Base-by-base conservation (phyloP, 2,329 filamentous ascomycete species). In the Botryotinia globosa region DNA sequence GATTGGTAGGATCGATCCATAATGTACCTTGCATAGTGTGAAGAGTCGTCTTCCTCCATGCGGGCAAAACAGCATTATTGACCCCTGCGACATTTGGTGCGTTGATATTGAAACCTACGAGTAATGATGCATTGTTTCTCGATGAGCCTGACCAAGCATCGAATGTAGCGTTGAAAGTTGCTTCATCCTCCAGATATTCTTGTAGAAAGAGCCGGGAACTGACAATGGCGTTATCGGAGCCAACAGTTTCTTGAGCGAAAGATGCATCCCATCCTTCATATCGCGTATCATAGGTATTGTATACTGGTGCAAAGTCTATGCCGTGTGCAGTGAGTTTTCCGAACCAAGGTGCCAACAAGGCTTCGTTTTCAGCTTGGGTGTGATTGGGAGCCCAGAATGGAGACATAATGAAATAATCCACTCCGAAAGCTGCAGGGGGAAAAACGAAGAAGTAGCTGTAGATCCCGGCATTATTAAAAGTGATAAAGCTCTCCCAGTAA, bases 401-500 rank as follows among this genome's bases (percentile, higher is more conserved):
- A 66, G 64, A 76, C 69, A 73, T 69, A 4, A 39, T 20, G 51
- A 66, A 71, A 25, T 42, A 34, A 22, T 61, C 6, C 25, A 54
- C 32, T 32, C 54, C 63, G 2, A 59, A 29, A 39, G 61, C 37
- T 10, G 29, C 39, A 77, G 77, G 81, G 12, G 81, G 78, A 1
- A 85, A 78, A 29, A 67, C 64, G 76, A 74, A 20, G 63, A 14
- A 79, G 45, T 79, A 79, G 3, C 66, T 71, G 48, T 78, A 78
- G 0, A 74, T 84, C 61, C 62, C 81, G 74, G 63, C 80, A 69
- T 12, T 79, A 74, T 81, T 81, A 12, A 83, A 81, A 0, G 83
- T 84, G 0, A 81, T 80, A 3, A 83, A 82, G 44, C 88, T 80
- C 37, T 79, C 77, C 48, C 85, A 84, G 76, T 86, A 87, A 2